Evolutionary conservation across 2,329 filamentous ascomycete species (phyloP).

Genomic region (Fusarium sp.): DNA sequence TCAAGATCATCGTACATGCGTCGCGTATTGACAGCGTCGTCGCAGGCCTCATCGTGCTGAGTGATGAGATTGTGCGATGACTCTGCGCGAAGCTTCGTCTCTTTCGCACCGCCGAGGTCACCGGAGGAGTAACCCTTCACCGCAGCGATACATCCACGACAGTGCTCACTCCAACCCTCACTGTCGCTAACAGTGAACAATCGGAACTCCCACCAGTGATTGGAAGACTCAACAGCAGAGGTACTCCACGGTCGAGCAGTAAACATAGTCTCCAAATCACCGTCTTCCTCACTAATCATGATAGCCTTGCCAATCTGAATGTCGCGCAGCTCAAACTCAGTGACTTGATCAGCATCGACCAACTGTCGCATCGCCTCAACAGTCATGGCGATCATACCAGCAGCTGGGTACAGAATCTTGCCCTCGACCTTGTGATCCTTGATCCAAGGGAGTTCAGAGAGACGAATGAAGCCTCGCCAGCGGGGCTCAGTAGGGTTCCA

Average conservation of each 20-base stretch:
- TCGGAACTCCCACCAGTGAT: background rate
- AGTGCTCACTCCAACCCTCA: conserved; percentile 1
- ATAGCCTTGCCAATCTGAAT: background rate
- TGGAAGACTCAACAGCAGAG: background rate
- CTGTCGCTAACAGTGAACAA: background rate
- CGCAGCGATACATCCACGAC: background rate
- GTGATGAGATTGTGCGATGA: background rate
- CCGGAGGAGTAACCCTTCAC: background rate
- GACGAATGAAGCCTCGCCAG: background rate
- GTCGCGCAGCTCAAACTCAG: background rate
- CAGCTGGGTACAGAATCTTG: background rate
- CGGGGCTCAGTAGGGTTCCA: background rate
- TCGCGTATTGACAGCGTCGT: background rate
- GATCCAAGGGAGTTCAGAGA: background rate
- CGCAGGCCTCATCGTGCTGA: background rate
- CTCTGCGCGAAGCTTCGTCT: background rate
- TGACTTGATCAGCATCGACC: background rate
- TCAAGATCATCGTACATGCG: background rate
- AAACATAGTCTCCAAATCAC: background rate
- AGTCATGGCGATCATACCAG: background rate
- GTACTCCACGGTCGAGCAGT: background rate
- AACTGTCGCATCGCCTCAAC: background rate
- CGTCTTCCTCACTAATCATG: background rate
- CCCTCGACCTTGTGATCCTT: background rate
- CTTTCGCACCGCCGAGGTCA: background rate